phyloP scores from a whole-genome alignment of 2,329 filamentous ascomycete genomes.

The Talaromyces sp. region DNA sequence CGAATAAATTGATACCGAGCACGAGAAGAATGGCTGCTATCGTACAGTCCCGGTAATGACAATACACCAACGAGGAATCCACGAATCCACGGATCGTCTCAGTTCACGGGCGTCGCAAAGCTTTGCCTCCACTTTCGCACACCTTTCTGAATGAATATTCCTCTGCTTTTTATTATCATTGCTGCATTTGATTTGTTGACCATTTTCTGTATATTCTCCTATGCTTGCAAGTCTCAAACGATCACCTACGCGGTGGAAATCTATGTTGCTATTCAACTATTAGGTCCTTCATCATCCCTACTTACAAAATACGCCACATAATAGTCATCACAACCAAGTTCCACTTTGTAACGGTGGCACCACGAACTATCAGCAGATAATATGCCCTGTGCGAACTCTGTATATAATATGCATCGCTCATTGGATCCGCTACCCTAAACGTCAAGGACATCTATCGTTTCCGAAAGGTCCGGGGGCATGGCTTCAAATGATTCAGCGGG shows the following conservation, averaged over 20 bases:
- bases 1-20: not conserved
- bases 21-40: not conserved
- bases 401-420: not conserved
- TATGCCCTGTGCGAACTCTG: not conserved
- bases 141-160: not conserved
- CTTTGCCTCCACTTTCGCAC: not conserved
- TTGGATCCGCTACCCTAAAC: not conserved
- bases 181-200: not conserved
- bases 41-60: not conserved
- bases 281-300: not conserved
- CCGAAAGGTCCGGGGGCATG: not conserved
- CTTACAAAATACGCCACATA: not conserved
- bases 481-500: conserved; percentile 1
- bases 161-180: not conserved
- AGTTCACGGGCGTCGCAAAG: not conserved
- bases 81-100: not conserved
- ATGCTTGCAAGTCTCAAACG: not conserved
- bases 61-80: not conserved
- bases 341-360: not conserved
- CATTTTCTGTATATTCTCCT: not conserved
- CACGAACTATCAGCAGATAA: not conserved
- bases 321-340: not conserved
- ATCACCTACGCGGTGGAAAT: not conserved
- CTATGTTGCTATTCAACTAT: not conserved
- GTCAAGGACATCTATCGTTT: not conserved